Evolutionary conservation across 176 grass and related monocot species (phyloP), one percentile per base, ranked within the genome.

Genomic region (Echinochloa phyllopogon): DNA sequence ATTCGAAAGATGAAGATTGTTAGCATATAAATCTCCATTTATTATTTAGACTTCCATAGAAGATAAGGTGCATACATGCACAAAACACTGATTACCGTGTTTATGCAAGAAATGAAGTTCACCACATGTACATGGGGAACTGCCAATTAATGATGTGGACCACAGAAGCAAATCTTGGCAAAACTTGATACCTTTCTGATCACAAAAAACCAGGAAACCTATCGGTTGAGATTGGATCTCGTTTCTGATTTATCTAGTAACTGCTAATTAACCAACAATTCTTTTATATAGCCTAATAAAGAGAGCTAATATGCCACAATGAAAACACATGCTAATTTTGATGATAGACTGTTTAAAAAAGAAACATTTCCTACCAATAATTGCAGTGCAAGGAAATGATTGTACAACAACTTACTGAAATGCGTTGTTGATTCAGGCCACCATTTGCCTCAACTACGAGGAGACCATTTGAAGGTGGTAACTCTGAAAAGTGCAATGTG

Each of bases 401-500:
- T 4, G 0, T 87, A 55, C 9, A 92, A 94, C 92, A 92, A 94
- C 92, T 93, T 98, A 93, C 96, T 65, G 93, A 98, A 86, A 98
- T 78, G 6, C 93, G 93, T 42, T 98, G 96, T 75, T 98, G 96
- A 88, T 98, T 98, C 41, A 98, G 83, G 66, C 91, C 96, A 82
- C 96, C 96, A 80, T 98, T 98, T 88, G 93, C 96, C 85, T 98
- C 96, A 53, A 95, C 86, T 86, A 98, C 87, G 45, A 98, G 91
- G 90, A 82, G 94, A 77, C 96, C 93, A 89, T 95, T 98, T 75
- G 93, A 98, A 83, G 89, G 83, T 5, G 89, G 80, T 77, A 98
- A 83, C 24, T 86, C 96, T 98, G 91, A 49, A 73, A 86, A 80
- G 59, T 59, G 65, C 44, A 83, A 81, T 55, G 58, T 65, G 42